A percentile compares a stretch with the other conserved stretches of the same genome.
Conservation (phyloP, 2,329 filamentous ascomycete species). For the Calonectria crousiana region DNA sequence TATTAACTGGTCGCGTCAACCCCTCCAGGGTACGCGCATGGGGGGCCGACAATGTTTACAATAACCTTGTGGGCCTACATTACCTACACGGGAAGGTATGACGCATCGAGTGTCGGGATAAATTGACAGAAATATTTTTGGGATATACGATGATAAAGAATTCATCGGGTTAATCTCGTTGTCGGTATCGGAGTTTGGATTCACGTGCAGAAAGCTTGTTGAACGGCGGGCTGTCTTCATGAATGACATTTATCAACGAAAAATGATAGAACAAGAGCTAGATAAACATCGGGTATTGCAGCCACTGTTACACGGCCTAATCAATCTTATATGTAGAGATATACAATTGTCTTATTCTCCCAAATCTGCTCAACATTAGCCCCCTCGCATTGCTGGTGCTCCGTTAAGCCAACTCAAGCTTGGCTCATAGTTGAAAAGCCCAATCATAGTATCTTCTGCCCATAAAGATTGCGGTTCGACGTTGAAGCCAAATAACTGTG, state of each 20-base stretch:
- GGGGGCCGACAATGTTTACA: background rate
- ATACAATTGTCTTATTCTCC: background rate
- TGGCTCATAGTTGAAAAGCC: conserved; percentile 20
- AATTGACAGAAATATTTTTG: background rate
- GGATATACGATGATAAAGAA: background rate
- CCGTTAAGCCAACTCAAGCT: conserved; percentile 15
- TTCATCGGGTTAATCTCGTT: background rate
- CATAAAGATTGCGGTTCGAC: background rate
- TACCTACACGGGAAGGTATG: background rate
- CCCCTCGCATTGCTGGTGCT: background rate
- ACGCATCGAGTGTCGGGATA: background rate
- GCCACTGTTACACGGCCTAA: background rate
- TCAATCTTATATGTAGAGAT: background rate
- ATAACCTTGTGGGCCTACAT: background rate
- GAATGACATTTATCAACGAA: background rate
- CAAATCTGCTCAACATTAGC: background rate
- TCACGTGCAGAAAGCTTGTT: background rate
- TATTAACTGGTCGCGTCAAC: background rate
- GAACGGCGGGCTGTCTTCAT: background rate
- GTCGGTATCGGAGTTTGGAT: background rate
- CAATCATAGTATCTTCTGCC: conserved; percentile 16
- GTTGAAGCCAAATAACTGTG: background rate
- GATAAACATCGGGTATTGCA: background rate
- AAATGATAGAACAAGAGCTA: background rate
- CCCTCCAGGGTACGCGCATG: background rate